Evolutionary conservation across 495 filamentous ascomycete genomes (phyloP).

Genomic region (Zalerion maritima): DNA sequence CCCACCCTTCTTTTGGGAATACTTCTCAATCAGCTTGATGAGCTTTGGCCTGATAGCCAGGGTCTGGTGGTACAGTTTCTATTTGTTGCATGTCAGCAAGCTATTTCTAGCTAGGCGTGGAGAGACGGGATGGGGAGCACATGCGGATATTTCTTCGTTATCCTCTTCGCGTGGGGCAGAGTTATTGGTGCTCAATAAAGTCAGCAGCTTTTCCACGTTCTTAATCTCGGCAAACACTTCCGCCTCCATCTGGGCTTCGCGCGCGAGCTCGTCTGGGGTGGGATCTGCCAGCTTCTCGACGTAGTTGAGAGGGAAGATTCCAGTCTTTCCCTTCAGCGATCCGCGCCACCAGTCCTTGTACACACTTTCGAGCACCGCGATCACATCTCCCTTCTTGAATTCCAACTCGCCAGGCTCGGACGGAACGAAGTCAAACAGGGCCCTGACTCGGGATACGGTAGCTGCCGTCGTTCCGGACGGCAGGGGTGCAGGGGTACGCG

Average conservation of each 20-base stretch:
- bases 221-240: constrained; percentile 98
- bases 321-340: constrained; percentile 81
- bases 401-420: constrained; percentile 89
- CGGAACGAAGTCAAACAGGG: constrained; percentile 86
- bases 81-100: constrained; percentile 8
- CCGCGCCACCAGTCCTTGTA: constrained; percentile 99
- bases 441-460: constrained; percentile 86
- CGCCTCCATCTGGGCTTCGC: constrained; percentile 91
- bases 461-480: constrained; percentile 71
- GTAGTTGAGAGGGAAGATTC: constrained; percentile 97
- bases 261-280: constrained; percentile 83
- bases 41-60: constrained; percentile 89
- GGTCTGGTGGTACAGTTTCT: constrained; percentile 85
- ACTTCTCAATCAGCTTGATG: constrained; percentile 97
- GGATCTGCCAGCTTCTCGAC: constrained; percentile 95
- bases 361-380: constrained; percentile 91
- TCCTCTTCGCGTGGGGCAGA: constrained; percentile 74
- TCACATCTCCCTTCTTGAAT: constrained; percentile 93
- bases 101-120: neutral
- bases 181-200: constrained; percentile 85
- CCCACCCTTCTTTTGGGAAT: constrained; percentile 95
- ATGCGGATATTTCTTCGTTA: constrained; percentile 84
- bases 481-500: constrained; percentile 23
- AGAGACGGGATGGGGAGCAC: constrained; percentile 3
- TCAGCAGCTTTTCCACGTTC: constrained; percentile 94